A percentile compares a stretch with the other conserved stretches of the same genome.
Conservation (phyloP, 140 eudicot species). For the Bidens hawaiensis region DNA sequence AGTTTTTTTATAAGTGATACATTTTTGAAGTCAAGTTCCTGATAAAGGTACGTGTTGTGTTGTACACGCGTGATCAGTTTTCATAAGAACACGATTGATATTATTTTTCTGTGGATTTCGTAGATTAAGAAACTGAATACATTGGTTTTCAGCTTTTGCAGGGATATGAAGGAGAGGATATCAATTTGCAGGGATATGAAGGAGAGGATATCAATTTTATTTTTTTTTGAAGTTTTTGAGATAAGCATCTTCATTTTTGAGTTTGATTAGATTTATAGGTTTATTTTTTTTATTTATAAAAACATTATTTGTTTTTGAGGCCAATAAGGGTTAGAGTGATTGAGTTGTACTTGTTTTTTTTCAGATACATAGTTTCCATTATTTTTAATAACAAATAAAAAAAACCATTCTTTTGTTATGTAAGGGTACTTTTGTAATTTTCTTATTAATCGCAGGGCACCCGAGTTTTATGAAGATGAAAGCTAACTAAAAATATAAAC, state of each 20-base stretch:
- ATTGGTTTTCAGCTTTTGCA: not conserved
- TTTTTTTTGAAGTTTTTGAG: too few species aligned
- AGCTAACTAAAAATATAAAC: not conserved
- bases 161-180: conserved; percentile 9
- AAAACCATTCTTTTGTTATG: conserved; percentile 1
- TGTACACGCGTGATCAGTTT: not conserved
- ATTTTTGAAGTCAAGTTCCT: not conserved
- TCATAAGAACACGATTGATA: not conserved
- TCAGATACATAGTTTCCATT: conserved; percentile 6
- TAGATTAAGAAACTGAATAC: not conserved
- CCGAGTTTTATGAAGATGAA: too few species aligned
- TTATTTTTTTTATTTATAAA: too few species aligned
- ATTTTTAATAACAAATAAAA: conserved; percentile 8
- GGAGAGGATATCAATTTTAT: not conserved
- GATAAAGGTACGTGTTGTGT: conserved; percentile 15
- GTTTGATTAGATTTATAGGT: conserved; percentile 6
- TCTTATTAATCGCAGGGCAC: too few species aligned
- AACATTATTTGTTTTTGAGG: not conserved
- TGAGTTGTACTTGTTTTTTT: conserved; percentile 3
- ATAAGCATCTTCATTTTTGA: not conserved
- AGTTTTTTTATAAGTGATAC: conserved; percentile 10
- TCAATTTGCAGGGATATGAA: conserved; percentile 3
- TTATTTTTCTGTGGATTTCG: not conserved
- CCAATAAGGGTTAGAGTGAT: conserved; percentile 13
- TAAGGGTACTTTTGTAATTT: not conserved